These are phyloP conservation scores for Akebia trifoliata DNA, from an alignment of 164 flowering plant species.

Conservation along the genomic window DNA sequence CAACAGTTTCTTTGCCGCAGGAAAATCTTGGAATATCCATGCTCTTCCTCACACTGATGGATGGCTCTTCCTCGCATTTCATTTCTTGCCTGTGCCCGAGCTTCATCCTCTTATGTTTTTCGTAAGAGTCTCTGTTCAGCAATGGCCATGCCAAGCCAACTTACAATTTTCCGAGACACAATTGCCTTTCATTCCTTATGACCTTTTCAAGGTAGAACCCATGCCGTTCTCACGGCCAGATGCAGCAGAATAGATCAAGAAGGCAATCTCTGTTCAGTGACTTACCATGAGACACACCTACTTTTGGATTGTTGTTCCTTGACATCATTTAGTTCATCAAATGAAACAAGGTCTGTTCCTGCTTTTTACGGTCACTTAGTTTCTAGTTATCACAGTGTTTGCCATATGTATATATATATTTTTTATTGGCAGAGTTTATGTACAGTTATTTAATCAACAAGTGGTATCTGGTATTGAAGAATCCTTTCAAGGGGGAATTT, in stretches of 20 bases:
- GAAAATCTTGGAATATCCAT: slow-evolving; percentile 67
- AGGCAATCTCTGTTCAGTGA: slow-evolving; percentile 50
- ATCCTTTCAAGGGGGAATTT: slow-evolving; percentile 25
- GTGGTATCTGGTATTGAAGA: slow-evolving; percentile 6
- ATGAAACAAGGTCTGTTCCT: slow-evolving; percentile 95
- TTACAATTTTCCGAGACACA: slow-evolving; percentile 42
- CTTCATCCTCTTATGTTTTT: slow-evolving; percentile 48
- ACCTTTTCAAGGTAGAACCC: slow-evolving; percentile 40
- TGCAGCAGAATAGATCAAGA: slow-evolving; percentile 62
- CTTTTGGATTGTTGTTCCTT: slow-evolving; percentile 73
- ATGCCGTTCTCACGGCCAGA: slow-evolving; percentile 37
- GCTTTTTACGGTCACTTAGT: slow-evolving; percentile 51
- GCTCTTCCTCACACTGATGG: no score
- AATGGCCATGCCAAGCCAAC: slow-evolving; percentile 62
- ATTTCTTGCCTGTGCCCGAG: slow-evolving; percentile 56
- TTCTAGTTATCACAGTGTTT: slow-evolving; percentile 46
- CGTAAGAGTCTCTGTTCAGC: slow-evolving; percentile 63
- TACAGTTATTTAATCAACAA: no score
- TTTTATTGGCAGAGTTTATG: no score
- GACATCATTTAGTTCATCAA: slow-evolving; percentile 68
- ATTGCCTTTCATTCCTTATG: slow-evolving; percentile 59
- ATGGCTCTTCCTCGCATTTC: slow-evolving; percentile 58
- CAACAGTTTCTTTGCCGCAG: slow-evolving; percentile 96
- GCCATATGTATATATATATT: no score
- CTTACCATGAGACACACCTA: slow-evolving; percentile 72